These are phyloP conservation scores for Lizanozyma gosingica DNA, from an alignment of 1,139 yeast species.

Conservation along the genomic window DNA sequence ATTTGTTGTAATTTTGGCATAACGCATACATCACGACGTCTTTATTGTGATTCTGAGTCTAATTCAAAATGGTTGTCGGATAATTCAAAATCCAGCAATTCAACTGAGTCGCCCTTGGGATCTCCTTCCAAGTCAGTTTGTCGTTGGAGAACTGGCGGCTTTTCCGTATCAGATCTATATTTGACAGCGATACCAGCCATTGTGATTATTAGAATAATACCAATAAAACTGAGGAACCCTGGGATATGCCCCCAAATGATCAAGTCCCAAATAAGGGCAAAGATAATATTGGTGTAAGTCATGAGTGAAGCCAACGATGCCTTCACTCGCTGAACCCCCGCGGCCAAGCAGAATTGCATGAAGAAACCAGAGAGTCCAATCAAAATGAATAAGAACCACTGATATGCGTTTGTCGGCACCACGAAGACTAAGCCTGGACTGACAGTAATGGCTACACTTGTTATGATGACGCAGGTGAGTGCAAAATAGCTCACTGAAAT, in stretches of 20 bases:
- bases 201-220: slow-evolving; percentile 58
- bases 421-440: slow-evolving; percentile 55
- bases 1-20: no score
- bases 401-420: slow-evolving; percentile 47
- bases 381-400: slow-evolving; percentile 54
- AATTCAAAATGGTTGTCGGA: background rate
- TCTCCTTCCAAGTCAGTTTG: background rate
- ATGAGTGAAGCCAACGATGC: slow-evolving; percentile 75
- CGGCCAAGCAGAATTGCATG: slow-evolving; percentile 71
- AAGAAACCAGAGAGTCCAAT: slow-evolving; percentile 75
- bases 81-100: background rate
- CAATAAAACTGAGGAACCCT: slow-evolving; percentile 56
- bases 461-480: slow-evolving; percentile 45
- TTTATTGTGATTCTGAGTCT: background rate
- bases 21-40: no score
- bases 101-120: background rate
- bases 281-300: slow-evolving; percentile 67
- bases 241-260: slow-evolving; percentile 69
- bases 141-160: background rate
- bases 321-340: slow-evolving; percentile 74
- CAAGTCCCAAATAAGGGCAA: slow-evolving; percentile 73
- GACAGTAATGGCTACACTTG: slow-evolving; percentile 44
- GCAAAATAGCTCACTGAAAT: slow-evolving; percentile 75
- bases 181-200: slow-evolving; percentile 53
- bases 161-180: slow-evolving; percentile 7